phyloP scores from a whole-genome alignment of 2,329 filamentous ascomycete species.

The Raffaelea arxii region DNA sequence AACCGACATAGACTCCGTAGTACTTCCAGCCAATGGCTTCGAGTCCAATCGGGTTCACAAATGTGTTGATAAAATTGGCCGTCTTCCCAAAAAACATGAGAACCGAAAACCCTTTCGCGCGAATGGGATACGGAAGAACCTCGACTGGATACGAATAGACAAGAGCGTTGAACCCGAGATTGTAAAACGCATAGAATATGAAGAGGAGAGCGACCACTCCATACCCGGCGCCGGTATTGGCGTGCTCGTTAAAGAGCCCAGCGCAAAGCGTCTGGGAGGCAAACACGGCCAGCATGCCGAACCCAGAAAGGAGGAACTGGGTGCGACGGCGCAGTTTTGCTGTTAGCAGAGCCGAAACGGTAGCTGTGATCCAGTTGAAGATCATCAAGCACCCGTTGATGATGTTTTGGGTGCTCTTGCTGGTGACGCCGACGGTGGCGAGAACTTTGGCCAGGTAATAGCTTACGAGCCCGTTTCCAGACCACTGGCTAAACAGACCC shows the following conservation, averaged over 20 bases:
- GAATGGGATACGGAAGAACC: conserved; percentile 6
- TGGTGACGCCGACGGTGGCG: conserved; percentile 21
- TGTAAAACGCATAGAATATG: conserved; percentile 23
- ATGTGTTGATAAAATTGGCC: conserved; percentile 2
- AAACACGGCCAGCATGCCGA: conserved; percentile 21
- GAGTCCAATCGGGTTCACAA: conserved; percentile 13
- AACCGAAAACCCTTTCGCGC: conserved; percentile 4
- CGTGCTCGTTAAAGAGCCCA: conserved; percentile 6
- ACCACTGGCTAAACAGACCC: conserved; percentile 9
- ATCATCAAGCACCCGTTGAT: conserved; percentile 8
- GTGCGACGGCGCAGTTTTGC: conserved; percentile 32
- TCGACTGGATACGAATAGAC: conserved; percentile 3
- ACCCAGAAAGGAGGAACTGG: conserved; percentile 26
- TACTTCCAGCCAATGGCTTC: conserved; percentile 28
- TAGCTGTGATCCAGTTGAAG: conserved; percentile 27
- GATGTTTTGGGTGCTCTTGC: conserved; percentile 19
- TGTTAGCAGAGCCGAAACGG: conserved; percentile 26
- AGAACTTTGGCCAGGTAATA: conserved; percentile 27
- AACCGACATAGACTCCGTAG: conserved; percentile 30
- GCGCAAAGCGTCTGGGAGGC: conserved; percentile 27
- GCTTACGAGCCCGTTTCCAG: conserved; percentile 8
- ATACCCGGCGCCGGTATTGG: conserved; percentile 13
- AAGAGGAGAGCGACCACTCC: conserved; percentile 23
- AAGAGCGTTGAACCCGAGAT: conserved; percentile 13
- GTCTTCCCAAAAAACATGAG: background rate